These are phyloP conservation scores for Chlamydomonas sp. DNA, from an alignment of 139 green algal species.

Conservation along the genomic window DNA sequence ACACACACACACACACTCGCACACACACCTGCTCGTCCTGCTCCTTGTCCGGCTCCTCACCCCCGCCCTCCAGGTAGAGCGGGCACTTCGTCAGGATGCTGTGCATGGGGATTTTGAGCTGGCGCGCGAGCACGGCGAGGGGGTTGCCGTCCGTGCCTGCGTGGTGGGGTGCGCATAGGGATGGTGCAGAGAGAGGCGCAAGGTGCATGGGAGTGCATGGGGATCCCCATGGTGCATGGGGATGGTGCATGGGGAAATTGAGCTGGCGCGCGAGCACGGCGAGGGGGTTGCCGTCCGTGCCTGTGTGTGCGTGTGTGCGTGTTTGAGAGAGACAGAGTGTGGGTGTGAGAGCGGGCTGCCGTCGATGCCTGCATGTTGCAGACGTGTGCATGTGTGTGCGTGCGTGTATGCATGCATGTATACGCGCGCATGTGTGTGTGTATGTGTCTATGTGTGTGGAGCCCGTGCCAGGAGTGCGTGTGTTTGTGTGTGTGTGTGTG, in stretches of 20 bases:
- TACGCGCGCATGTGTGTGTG: too few species aligned
- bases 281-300: slow-evolving; percentile 90
- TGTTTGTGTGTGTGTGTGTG: too few species aligned
- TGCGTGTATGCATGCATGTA: too few species aligned
- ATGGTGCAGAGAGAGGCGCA: neutral
- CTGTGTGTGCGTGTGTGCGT: slow-evolving; percentile 9
- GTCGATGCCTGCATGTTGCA: too few species aligned
- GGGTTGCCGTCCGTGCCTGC: slow-evolving; percentile 92
- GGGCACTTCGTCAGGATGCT: slow-evolving; percentile 62
- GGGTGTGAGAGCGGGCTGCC: too few species aligned
- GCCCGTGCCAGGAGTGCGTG: too few species aligned
- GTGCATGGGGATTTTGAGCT: slow-evolving; percentile 70
- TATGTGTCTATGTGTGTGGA: too few species aligned
- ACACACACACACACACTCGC: slow-evolving; percentile 5
- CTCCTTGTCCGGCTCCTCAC: slow-evolving; percentile 16
- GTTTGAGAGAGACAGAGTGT: too few species aligned
- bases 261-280: slow-evolving; percentile 78
- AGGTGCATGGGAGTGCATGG: neutral
- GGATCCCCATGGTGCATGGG: neutral
- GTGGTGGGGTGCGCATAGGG: slow-evolving; percentile 4
- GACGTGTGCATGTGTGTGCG: too few species aligned
- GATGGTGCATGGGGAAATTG: slow-evolving; percentile 53
- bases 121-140: slow-evolving; percentile 71
- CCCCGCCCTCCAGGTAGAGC: slow-evolving; percentile 55
- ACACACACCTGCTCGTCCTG: slow-evolving; percentile 40